Evolutionary conservation across 2,329 filamentous ascomycete species (phyloP).

Genomic region (Pseudopithomyces chartarum): DNA sequence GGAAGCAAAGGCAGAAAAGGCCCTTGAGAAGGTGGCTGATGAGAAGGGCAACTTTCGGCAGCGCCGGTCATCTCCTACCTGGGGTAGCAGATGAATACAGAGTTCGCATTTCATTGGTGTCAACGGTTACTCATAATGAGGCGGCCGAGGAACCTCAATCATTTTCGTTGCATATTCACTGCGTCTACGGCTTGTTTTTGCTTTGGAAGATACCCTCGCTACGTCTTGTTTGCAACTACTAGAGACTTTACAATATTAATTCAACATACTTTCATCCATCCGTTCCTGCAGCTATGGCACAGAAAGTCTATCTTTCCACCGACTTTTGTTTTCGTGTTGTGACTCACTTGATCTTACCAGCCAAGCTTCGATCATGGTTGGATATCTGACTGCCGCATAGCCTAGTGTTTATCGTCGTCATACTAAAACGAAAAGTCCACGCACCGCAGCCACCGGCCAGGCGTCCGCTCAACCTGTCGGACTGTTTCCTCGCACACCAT

Average conservation of each 20-base stretch:
- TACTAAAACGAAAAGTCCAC: not conserved
- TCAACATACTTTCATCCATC: not conserved
- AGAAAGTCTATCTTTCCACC: not conserved
- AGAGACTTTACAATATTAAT: slow-evolving; percentile 5
- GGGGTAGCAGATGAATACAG: slow-evolving; percentile 39
- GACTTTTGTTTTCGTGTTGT: no score
- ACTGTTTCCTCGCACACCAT: slow-evolving; percentile 13
- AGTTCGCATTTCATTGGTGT: not conserved
- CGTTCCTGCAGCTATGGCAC: not conserved
- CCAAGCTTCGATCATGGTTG: not conserved
- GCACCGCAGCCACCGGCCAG: slow-evolving; percentile 4
- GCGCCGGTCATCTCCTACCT: slow-evolving; percentile 42
- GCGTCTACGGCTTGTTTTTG: slow-evolving; percentile 1
- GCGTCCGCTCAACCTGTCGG: not conserved
- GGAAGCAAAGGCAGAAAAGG: slow-evolving; percentile 41
- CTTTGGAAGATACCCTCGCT: slow-evolving; percentile 16
- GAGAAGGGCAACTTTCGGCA: slow-evolving; percentile 47
- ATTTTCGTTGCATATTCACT: not conserved
- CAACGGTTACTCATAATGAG: no score
- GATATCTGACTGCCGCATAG: not conserved
- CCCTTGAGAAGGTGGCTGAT: slow-evolving; percentile 44
- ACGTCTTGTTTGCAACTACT: slow-evolving; percentile 5
- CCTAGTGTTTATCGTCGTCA: not conserved
- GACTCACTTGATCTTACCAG: no score
- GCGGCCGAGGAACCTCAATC: no score